phyloP scores from a whole-genome alignment of 2,329 filamentous ascomycete species.

The Ophiocordyceps robertsii region DNA sequence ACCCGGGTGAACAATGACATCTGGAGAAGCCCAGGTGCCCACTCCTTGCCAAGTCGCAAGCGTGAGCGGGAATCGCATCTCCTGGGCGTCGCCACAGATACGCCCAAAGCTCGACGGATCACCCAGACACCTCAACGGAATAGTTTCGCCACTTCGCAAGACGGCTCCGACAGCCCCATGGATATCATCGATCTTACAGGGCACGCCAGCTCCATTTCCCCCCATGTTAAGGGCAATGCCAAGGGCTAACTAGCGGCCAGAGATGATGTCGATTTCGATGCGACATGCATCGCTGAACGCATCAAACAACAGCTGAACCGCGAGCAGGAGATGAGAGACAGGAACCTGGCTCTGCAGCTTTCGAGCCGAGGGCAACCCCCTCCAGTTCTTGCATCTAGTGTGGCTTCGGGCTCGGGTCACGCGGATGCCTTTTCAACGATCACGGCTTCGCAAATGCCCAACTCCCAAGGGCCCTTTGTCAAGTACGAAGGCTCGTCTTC shows the following conservation, averaged over 20 bases:
- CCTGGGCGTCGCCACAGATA: conserved; percentile 4
- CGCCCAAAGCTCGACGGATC: conserved; percentile 20
- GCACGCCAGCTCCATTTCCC: conserved; percentile 9
- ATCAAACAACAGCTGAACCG: conserved; percentile 19
- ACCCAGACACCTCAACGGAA: conserved; percentile 7
- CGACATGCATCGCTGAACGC: conserved; percentile 18
- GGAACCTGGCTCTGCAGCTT: conserved; percentile 14
- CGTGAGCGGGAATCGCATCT: conserved; percentile 10
- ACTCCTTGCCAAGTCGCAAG: conserved; percentile 16
- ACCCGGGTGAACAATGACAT: neutral
- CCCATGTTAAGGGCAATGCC: neutral
- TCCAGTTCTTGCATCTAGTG: neutral
- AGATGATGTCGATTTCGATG: conserved; percentile 20
- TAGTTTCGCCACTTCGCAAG: neutral
- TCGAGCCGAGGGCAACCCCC: conserved; percentile 8
- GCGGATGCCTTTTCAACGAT: conserved; percentile 4
- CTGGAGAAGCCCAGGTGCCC: conserved; percentile 6
- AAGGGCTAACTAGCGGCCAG: conserved; percentile 7
- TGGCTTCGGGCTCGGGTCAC: neutral
- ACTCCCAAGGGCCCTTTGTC: neutral
- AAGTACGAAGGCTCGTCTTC: neutral
- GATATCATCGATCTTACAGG: conserved; percentile 29
- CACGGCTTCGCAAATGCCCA: conserved; percentile 6
- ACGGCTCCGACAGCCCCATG: conserved; percentile 4
- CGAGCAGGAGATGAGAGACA: conserved; percentile 14